These are phyloP conservation scores for Vitis rotundifolia DNA, from an alignment of 164 flowering plant genomes.

Conservation along the genomic window DNA sequence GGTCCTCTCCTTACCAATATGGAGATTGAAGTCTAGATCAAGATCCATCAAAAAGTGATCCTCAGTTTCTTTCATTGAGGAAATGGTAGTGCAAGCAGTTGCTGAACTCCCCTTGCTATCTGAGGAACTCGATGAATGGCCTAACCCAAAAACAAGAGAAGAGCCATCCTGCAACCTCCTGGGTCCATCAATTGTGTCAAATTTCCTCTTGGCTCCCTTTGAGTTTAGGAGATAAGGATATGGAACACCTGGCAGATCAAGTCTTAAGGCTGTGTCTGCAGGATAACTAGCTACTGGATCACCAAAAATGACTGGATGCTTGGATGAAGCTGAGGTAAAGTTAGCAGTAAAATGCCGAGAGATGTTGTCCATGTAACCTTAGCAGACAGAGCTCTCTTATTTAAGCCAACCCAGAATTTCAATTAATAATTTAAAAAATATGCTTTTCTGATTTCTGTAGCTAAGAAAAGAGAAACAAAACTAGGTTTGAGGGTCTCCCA, in stretches of 20 bases:
- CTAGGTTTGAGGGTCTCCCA: conserved; percentile 38
- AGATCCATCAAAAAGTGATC: conserved; percentile 84
- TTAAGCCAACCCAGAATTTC: conserved; percentile 24
- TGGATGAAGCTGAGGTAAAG: conserved; percentile 48
- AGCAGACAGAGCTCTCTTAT: conserved; percentile 13
- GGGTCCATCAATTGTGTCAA: conserved; percentile 50
- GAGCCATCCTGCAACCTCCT: conserved; percentile 43
- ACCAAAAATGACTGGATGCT: conserved; percentile 40
- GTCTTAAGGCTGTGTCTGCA: conserved; percentile 60
- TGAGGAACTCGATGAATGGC: conserved; percentile 78
- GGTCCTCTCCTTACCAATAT: conserved; percentile 67
- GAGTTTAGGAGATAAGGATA: conserved; percentile 26
- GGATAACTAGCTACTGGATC: conserved; percentile 34
- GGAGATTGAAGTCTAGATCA: conserved; percentile 71
- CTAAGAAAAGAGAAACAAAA: conserved; percentile 24
- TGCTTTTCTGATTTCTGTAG: conserved; percentile 55
- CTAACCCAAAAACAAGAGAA: conserved; percentile 61
- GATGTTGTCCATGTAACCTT: conserved; percentile 51
- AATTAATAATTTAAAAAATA: conserved; percentile 30
- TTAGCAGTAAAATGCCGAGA: conserved; percentile 39
- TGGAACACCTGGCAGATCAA: conserved; percentile 51
- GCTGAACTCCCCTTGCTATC: conserved; percentile 91
- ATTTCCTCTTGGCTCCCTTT: conserved; percentile 74
- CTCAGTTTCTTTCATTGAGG: conserved; percentile 84
- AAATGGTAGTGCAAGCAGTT: conserved; percentile 71